These are phyloP conservation scores for Aspergillus glaucus DNA, from an alignment of 2,329 filamentous ascomycete genomes.

Conservation along the genomic window DNA sequence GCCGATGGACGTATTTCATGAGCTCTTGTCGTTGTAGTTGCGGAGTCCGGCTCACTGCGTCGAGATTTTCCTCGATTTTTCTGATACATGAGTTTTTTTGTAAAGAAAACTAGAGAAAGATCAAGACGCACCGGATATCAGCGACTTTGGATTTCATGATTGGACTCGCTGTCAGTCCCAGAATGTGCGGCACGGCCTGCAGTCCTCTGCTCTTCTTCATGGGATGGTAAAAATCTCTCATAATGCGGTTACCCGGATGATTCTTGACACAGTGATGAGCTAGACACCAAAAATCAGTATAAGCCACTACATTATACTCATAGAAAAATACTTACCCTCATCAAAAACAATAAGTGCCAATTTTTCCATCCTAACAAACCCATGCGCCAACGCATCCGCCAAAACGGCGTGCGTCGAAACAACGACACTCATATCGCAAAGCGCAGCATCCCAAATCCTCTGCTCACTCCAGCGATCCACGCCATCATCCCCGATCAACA, in stretches of 20 bases:
- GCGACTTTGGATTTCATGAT: conserved; percentile 51
- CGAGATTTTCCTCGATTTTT: conserved; percentile 61
- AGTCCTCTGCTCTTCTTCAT: conserved; percentile 24
- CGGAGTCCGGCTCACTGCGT: conserved; percentile 64
- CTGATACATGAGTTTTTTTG: conserved; percentile 17
- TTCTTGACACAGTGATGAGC: conserved; percentile 68
- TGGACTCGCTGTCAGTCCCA: conserved; percentile 78
- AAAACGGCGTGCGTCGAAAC: conserved; percentile 73
- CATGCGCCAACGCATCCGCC: conserved; percentile 66
- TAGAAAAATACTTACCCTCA: conserved; percentile 55
- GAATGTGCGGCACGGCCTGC: conserved; percentile 53
- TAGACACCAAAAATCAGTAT: conserved; percentile 11
- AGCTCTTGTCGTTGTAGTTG: conserved; percentile 64
- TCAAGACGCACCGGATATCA: background rate
- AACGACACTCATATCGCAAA: conserved; percentile 62
- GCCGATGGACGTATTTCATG: conserved; percentile 61
- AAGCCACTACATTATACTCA: background rate
- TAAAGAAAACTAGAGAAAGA: background rate
- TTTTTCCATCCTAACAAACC: conserved; percentile 59
- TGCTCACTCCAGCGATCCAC: conserved; percentile 68
- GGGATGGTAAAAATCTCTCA: conserved; percentile 63
- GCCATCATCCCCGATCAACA: conserved; percentile 62
- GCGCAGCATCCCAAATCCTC: conserved; percentile 59
- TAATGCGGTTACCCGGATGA: conserved; percentile 62
- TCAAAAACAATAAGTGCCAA: conserved; percentile 73